Evolutionary conservation across 805 yeast genomes (phyloP).

Genomic region (Blastobotrys terrestris): DNA sequence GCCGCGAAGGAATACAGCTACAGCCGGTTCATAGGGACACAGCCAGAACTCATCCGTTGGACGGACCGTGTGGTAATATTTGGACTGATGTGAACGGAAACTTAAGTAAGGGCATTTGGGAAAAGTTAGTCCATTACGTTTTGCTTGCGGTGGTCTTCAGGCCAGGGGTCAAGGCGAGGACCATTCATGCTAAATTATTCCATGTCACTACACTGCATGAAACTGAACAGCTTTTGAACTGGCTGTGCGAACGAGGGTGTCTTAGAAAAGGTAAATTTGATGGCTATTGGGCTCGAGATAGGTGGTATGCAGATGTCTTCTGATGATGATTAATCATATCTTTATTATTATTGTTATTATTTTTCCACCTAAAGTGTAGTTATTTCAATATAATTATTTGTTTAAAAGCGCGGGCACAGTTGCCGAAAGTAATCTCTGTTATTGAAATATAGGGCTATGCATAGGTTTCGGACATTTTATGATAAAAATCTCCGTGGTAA

Average conservation of each 20-base stretch:
- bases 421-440: too few relatives aligned
- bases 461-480: too few relatives aligned
- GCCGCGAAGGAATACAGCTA: conserved; percentile 9
- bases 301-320: conserved; percentile 23
- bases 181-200: conserved; percentile 21
- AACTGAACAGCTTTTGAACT: conserved; percentile 21
- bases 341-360: too few relatives aligned
- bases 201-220: conserved; percentile 25
- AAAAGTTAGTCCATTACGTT: conserved; percentile 43
- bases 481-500: too few relatives aligned
- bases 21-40: conserved; percentile 10
- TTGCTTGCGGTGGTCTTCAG: conserved; percentile 41
- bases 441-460: too few relatives aligned
- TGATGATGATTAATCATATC: too few relatives aligned
- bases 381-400: too few relatives aligned
- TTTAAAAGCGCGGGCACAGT: too few relatives aligned
- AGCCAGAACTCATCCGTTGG: conserved; percentile 10
- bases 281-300: conserved; percentile 20
- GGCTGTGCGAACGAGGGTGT: conserved; percentile 21
- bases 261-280: conserved; percentile 11
- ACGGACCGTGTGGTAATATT: conserved; percentile 10
- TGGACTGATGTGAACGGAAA: conserved; percentile 69
- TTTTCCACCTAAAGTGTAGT: too few relatives aligned
- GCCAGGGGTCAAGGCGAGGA: conserved; percentile 45
- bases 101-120: conserved; percentile 58